Conservation (phyloP, 805 yeast species). For the Yamadazyma takamatsuzukensis region DNA sequence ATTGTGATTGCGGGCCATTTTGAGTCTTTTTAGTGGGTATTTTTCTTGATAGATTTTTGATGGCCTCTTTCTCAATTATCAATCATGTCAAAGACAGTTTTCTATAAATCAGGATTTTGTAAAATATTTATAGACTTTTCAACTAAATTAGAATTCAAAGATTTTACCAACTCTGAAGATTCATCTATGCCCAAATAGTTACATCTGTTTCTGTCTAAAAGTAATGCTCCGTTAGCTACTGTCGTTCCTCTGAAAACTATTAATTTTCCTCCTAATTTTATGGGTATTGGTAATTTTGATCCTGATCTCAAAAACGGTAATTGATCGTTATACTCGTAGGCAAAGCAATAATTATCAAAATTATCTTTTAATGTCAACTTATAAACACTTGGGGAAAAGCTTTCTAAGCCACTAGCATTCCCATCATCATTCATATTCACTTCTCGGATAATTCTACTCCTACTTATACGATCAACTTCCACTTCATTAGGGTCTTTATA, state of each 20-base stretch:
- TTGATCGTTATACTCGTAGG: conserved; percentile 50
- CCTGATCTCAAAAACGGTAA: conserved; percentile 43
- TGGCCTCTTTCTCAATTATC: neutral
- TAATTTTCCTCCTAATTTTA: conserved; percentile 57
- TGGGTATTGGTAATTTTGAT: conserved; percentile 30
- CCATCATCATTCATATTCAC: conserved; percentile 44
- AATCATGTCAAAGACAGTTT: conserved; percentile 16
- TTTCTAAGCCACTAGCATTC: no score
- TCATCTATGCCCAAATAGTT: conserved; percentile 28
- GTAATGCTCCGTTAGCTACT: conserved; percentile 44
- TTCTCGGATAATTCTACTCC: conserved; percentile 40
- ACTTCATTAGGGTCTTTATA: conserved; percentile 56
- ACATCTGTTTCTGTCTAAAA: conserved; percentile 31
- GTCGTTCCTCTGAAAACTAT: conserved; percentile 46
- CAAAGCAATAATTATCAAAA: conserved; percentile 50
- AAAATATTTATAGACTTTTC: conserved; percentile 36
- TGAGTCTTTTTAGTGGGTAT: no score
- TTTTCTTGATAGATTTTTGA: conserved; percentile 2
- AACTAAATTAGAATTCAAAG: conserved; percentile 32
- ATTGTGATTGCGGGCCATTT: conserved; percentile 7
- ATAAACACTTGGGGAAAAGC: conserved; percentile 21
- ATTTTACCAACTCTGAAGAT: conserved; percentile 19
- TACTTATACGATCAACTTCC: conserved; percentile 51
- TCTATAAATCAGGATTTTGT: conserved; percentile 16
- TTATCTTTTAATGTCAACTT: conserved; percentile 59